Base-by-base conservation (phyloP, 306 rosid genomes). In the Prunus kanzakura region DNA sequence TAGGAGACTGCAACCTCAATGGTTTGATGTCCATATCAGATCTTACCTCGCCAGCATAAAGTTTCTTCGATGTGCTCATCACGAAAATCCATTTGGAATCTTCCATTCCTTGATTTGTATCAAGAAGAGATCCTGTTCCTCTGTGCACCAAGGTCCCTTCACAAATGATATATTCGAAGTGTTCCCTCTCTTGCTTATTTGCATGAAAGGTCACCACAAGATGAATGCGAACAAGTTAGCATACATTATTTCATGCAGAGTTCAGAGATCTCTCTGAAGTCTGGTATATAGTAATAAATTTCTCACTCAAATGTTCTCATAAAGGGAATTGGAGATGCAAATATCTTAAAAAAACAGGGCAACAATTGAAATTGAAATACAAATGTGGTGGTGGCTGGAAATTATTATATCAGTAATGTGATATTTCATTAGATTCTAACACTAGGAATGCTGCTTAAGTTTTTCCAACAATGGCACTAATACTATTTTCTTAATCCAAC, bases 81-180 rank as follows among this genome's bases (percentile, higher is more conserved):
- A 82, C 84, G 13, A 85, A 82, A 67, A 85, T 85, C 86, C 88
- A 82, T 75, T 82, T 85, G 47, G 82, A 27, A 3, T 73, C 67
- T 50, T 52, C 73, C 47, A 52, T 49, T 58, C 60, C 86, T 54
- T 54, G 72, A 15, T 46, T 82, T 20, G 88, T 85, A 25, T 85
- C 68, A 7, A 85, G 88, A 69, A 73, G 79, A 49, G 49, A 69
- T 45, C 78, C 76, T 6, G 82, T 75, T 72, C 46, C 73, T 67
- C 63, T 82, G 76, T 82, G 77, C 70, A 75, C 49, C 19, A 85
- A 45, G 73, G 18, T 76, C 79, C 86, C 88, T 75, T 79, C 77
- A 20, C 58, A 63, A 61, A 85, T 71, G 13, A 76, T 63, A 32
- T 82, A 81, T 77, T 85, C 86, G 71, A 82, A 82, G 19, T 19